Conservation (phyloP, 2,329 filamentous ascomycete species). For the Myotisia sp. region DNA sequence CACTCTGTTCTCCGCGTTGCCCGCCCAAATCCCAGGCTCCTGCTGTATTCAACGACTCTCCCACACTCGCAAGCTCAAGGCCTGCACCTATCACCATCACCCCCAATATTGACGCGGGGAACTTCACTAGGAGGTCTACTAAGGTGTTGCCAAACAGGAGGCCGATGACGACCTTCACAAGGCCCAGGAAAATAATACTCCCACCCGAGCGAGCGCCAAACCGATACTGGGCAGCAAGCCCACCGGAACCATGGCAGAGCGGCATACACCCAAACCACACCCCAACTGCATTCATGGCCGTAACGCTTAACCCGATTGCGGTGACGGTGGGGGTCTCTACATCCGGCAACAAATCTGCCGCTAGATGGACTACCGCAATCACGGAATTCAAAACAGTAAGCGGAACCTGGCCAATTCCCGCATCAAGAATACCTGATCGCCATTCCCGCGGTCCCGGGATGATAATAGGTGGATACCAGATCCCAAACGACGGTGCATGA, state of each 20-base stretch:
- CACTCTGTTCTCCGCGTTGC: background rate
- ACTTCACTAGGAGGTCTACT: conserved; percentile 53
- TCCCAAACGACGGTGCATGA: conserved; percentile 37
- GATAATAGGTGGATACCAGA: conserved; percentile 46
- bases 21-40: conserved; percentile 44
- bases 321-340: conserved; percentile 57
- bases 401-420: conserved; percentile 71
- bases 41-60: conserved; percentile 66
- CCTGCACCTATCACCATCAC: conserved; percentile 85
- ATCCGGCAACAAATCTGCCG: conserved; percentile 59
- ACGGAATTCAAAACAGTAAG: conserved; percentile 87
- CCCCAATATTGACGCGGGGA: conserved; percentile 47
- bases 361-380: conserved; percentile 69
- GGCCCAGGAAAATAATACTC: conserved; percentile 64
- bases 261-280: conserved; percentile 95
- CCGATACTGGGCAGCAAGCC: conserved; percentile 75
- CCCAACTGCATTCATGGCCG: conserved; percentile 65
- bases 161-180: conserved; percentile 61
- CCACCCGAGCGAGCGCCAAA: conserved; percentile 84
- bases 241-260: conserved; percentile 83
- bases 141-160: conserved; percentile 60
- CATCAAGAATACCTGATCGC: conserved; percentile 45
- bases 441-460: conserved; percentile 36
- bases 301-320: conserved; percentile 65
- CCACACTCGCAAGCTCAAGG: conserved; percentile 72